These are phyloP conservation scores for Apophysomyces ossiformis DNA, from an alignment of 371 early-diverging fungal species.

Conservation along the genomic window DNA sequence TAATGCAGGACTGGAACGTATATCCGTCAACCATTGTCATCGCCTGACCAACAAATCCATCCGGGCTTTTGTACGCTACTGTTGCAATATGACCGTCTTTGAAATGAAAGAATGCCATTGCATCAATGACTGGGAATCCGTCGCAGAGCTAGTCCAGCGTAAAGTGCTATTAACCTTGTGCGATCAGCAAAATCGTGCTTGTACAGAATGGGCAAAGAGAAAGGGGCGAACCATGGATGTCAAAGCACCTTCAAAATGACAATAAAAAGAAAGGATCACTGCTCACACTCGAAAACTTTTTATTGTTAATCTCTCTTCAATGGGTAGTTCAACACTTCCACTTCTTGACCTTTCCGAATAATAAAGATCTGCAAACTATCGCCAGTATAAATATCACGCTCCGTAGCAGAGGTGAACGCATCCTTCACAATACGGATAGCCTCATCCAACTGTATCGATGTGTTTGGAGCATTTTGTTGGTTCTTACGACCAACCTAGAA, in stretches of 20 bases:
- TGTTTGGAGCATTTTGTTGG: conserved; percentile 47
- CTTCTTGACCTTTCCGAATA: conserved; percentile 78
- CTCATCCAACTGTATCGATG: conserved; percentile 62
- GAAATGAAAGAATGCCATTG: conserved; percentile 65
- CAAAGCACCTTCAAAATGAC: conserved; percentile 46
- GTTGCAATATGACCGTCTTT: conserved; percentile 59
- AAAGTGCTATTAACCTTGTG: conserved; percentile 48
- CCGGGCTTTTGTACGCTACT: conserved; percentile 48
- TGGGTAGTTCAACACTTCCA: conserved; percentile 70
- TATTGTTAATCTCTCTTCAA: conserved; percentile 79
- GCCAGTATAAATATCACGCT: conserved; percentile 99
- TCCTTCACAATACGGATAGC: conserved; percentile 90
- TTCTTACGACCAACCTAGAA: conserved; percentile 65
- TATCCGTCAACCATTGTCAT: conserved; percentile 65
- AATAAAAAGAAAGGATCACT: background rate
- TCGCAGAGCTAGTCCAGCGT: conserved; percentile 42
- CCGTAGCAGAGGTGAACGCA: conserved; percentile 98
- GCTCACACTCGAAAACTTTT: background rate
- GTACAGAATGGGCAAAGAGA: conserved; percentile 45
- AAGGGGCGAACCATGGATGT: conserved; percentile 35
- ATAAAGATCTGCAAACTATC: conserved; percentile 96
- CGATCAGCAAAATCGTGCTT: conserved; percentile 49
- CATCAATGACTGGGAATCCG: conserved; percentile 47
- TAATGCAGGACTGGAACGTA: conserved; percentile 49
- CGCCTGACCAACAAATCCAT: conserved; percentile 55